Percentiles rank a stretch among this genome's conserved stretches.
phyloP scores from a whole-genome alignment of 2,329 filamentous ascomycete genomes.

The Neofusicoccum kwambonambiense region DNA sequence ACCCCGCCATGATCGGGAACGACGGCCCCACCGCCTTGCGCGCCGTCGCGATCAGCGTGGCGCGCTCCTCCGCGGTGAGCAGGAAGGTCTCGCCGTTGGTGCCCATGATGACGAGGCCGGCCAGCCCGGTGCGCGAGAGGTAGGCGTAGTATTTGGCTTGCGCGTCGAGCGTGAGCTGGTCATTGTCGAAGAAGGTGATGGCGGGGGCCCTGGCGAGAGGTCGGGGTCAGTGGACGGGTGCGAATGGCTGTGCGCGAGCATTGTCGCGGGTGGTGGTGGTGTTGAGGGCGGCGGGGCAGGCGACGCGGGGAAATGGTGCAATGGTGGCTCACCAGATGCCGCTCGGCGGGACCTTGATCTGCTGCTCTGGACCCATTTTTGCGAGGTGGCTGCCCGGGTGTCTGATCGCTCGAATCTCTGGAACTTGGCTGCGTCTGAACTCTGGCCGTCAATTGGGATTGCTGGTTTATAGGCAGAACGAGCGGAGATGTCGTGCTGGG shows the following conservation, averaged over 20 bases:
- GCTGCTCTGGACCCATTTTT: conserved; percentile 2
- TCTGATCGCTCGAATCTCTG: not conserved
- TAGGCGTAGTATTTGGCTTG: conserved; percentile 47
- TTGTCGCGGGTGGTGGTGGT: not conserved
- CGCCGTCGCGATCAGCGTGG: conserved; percentile 38
- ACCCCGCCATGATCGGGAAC: conserved; percentile 46
- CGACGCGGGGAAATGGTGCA: not conserved
- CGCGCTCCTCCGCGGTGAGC: conserved; percentile 45
- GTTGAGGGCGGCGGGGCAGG: not conserved
- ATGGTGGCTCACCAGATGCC: conserved; percentile 16
- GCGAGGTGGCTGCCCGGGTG: not conserved
- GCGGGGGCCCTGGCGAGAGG: conserved; percentile 31
- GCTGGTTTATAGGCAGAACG: not conserved
- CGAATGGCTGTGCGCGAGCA: not conserved
- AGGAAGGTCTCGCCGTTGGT: conserved; percentile 50
- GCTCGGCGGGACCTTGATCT: conserved; percentile 11
- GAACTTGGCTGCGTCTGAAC: not conserved
- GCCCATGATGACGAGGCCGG: conserved; percentile 47
- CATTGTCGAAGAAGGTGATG: conserved; percentile 46
- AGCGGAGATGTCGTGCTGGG: not conserved
- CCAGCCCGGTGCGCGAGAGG: conserved; percentile 43
- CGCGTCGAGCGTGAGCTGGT: conserved; percentile 41
- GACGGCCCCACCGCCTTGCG: conserved; percentile 42
- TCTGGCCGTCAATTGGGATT: not conserved
- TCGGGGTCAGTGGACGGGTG: not conserved